Evolutionary conservation across 495 filamentous ascomycete genomes (phyloP).

Genomic region (Tetracladium marchalianum): DNA sequence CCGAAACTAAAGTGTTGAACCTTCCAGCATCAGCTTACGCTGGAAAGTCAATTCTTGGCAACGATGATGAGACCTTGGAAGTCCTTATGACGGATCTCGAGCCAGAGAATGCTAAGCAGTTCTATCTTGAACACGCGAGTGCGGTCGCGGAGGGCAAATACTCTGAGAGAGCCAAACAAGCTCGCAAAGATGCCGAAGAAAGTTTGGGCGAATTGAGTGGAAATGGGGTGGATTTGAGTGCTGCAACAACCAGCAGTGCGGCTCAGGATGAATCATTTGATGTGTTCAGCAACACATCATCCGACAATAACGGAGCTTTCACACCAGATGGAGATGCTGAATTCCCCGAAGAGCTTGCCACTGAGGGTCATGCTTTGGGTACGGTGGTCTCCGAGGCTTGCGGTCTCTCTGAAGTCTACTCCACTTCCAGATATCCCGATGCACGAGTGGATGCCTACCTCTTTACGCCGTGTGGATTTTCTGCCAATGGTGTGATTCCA

Average conservation of each 20-base stretch:
- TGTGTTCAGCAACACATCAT: conserved; percentile 67
- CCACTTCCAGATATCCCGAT: conserved; percentile 77
- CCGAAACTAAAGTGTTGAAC: conserved; percentile 59
- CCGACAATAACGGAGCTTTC: conserved; percentile 49
- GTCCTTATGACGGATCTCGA: conserved; percentile 98
- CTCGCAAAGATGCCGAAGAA: conserved; percentile 39
- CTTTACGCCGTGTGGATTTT: conserved; percentile 96
- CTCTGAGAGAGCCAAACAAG: conserved; percentile 49
- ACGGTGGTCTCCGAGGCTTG: conserved; percentile 86
- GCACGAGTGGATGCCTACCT: conserved; percentile 93
- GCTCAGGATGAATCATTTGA: conserved; percentile 53
- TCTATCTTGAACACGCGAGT: conserved; percentile 89
- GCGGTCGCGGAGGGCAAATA: conserved; percentile 75
- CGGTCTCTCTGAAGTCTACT: conserved; percentile 84
- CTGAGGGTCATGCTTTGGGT: conserved; percentile 89
- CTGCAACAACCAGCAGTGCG: conserved; percentile 22
- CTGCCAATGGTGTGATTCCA: conserved; percentile 93
- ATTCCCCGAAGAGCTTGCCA: conserved; percentile 66
- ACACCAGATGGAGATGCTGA: conserved; percentile 45
- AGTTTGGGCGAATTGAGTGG: conserved; percentile 41
- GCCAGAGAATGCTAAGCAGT: conserved; percentile 85
- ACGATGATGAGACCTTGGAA: conserved; percentile 85
- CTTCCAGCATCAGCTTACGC: conserved; percentile 24
- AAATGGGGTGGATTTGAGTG: conserved; percentile 24
- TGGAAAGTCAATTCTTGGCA: conserved; percentile 20